phyloP scores from a whole-genome alignment of 2,329 filamentous ascomycete species.

The Amphichorda felina region DNA sequence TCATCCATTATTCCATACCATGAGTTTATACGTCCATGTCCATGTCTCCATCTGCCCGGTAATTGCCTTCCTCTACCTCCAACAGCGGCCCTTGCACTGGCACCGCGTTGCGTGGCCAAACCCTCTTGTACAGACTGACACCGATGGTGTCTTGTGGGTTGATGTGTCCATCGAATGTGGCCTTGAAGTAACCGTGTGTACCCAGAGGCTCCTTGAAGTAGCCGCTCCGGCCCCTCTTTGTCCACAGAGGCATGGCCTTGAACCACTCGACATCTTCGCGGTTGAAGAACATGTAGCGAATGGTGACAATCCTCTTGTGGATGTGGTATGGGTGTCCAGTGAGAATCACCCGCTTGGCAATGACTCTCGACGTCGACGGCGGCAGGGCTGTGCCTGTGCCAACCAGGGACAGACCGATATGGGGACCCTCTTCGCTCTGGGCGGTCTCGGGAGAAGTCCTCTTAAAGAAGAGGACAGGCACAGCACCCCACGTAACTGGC shows the following conservation, averaged over 20 bases:
- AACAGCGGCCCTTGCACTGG: constrained; percentile 31
- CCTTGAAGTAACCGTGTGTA: constrained; percentile 99
- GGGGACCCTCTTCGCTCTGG: constrained; percentile 26
- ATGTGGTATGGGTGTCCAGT: constrained; percentile 98
- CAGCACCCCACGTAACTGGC: constrained; percentile 84
- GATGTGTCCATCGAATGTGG: constrained; percentile 90
- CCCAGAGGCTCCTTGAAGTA: constrained; percentile 91
- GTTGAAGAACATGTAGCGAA: constrained; percentile 99
- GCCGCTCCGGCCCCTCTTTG: constrained; percentile 73
- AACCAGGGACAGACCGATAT: constrained; percentile 56
- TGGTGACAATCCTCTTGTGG: constrained; percentile 92
- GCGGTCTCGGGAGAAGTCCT: constrained; percentile 28
- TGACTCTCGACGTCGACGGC: constrained; percentile 63
- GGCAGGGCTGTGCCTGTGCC: constrained; percentile 81
- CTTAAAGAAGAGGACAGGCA: constrained; percentile 84
- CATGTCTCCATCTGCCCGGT: constrained; percentile 16
- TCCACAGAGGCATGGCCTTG: constrained; percentile 93
- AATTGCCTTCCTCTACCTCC: constrained; percentile 14
- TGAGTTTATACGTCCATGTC: constrained; percentile 15
- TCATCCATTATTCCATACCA: background rate
- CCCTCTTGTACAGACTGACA: constrained; percentile 77
- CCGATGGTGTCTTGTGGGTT: constrained; percentile 92
- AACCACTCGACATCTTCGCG: constrained; percentile 93
- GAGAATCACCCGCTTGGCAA: constrained; percentile 88
- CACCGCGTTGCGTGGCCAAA: constrained; percentile 63